Evolutionary conservation across 208 protist genomes (phyloP).

Genomic region (Trypanosoma congolense): DNA sequence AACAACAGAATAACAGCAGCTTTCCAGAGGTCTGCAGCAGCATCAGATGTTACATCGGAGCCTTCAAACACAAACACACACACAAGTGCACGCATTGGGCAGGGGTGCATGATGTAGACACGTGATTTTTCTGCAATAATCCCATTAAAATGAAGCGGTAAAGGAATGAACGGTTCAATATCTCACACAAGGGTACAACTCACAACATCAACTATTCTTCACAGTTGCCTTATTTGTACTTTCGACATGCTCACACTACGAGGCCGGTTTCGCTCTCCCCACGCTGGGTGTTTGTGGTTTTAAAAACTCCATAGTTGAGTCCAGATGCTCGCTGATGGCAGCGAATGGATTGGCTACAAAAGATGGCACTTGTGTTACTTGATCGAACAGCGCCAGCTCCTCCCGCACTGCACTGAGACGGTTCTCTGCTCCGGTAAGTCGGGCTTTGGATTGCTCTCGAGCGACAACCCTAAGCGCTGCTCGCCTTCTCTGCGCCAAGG

Average conservation of each 20-base stretch:
- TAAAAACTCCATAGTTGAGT: constrained; percentile 49
- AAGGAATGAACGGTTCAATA: too few species aligned
- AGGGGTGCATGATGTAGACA: background rate
- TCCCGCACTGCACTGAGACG: constrained; percentile 42
- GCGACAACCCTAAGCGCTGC: constrained; percentile 11
- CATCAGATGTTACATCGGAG: too few species aligned
- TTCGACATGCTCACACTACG: too few species aligned
- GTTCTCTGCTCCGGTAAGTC: constrained; percentile 28
- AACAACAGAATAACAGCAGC: too few species aligned
- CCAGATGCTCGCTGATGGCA: constrained; percentile 54
- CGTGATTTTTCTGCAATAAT: too few species aligned
- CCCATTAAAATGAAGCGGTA: too few species aligned
- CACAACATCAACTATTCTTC: too few species aligned
- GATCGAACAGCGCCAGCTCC: constrained; percentile 61
- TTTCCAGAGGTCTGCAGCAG: too few species aligned
- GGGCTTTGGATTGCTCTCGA: background rate
- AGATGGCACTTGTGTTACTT: constrained; percentile 31
- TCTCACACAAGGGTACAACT: too few species aligned
- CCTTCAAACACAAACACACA: background rate
- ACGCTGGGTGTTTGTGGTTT: constrained; percentile 74
- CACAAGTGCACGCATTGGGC: background rate
- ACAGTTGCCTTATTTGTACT: too few species aligned
- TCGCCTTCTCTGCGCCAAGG: background rate
- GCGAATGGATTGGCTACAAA: constrained; percentile 59
- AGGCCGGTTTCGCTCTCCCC: constrained; percentile 16